Base-by-base conservation (phyloP, 768 basidiomycete species). In the Leccinum imitatum region DNA sequence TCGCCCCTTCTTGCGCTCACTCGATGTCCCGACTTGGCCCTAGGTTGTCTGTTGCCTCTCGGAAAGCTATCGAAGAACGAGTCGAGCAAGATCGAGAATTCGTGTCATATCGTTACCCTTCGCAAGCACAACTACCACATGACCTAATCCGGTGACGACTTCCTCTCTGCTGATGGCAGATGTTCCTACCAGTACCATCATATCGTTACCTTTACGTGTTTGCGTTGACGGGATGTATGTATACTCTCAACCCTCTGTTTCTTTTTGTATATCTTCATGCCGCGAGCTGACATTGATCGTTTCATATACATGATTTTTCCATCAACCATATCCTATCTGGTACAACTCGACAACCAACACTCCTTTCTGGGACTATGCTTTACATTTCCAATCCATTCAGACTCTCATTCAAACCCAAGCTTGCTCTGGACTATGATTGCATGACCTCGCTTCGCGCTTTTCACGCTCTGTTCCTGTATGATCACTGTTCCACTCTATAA, bases 81-180 rank as follows among this genome's bases (percentile, higher is more conserved):
- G 90, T 94, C n/a, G 81, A 87, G n/a, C 92, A 90, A 73, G 91
- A 92, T 70, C 74, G 83, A 3, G 89, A 93, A 17, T 93, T 94
- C 68, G 86, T 93, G 60, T 90, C 91, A 4, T 93, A 93, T 71
- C 85, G 91, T 44, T 94, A 94, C 72, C 92, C 92, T 7, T 92
- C 91, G 14, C 83, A 80, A 63, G 87, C 89, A 65, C 87, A 90
- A 65, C 64, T 63, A 52, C 84, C 81, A 41, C 67, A 89, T 63
- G 86, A 87, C 69, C 77, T 90, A 46, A 67, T 89, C 58, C 83
- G 80, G 65, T 83, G 69, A 75, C 57, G 35, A 51, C 23, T 25
- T 44, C 19, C 44, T 51, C 11, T 37, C 15, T 60, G 41, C 27
- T 30, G 27, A 30, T 31, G 31, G 30, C 31, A 41, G 46, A 54